A percentile compares a stretch with the other conserved stretches of the same genome.
phyloP scores from a whole-genome alignment of 176 grass and related monocot species.

The Carex parvula region DNA sequence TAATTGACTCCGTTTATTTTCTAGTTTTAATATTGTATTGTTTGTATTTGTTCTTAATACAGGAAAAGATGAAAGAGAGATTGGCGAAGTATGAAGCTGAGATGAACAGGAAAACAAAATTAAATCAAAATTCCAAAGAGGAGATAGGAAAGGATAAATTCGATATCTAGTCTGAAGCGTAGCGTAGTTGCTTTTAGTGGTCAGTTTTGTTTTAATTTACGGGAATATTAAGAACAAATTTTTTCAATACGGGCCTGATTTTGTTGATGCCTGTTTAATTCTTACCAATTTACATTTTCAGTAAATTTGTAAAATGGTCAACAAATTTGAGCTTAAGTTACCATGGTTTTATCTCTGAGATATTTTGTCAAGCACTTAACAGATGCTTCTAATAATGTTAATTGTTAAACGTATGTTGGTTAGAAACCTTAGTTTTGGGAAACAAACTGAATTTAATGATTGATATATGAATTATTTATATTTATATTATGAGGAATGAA shows the following conservation, averaged over 20 bases:
- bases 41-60: conserved; percentile 4
- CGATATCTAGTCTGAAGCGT: conserved; percentile 44
- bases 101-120: conserved; percentile 49
- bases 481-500: no score
- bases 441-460: not conserved
- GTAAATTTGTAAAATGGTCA: not conserved
- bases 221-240: not conserved
- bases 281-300: not conserved
- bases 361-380: not conserved
- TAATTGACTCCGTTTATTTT: not conserved
- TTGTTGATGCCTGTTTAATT: not conserved
- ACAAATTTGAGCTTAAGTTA: not conserved
- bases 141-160: conserved; percentile 39
- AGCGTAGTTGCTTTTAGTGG: not conserved
- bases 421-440: not conserved
- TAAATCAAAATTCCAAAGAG: conserved; percentile 33
- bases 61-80: conserved; percentile 84
- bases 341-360: not conserved
- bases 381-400: conserved; percentile 10
- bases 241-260: not conserved
- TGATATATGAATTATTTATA: not conserved
- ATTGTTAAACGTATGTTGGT: not conserved
- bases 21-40: not conserved
- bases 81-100: conserved; percentile 59
- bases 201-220: conserved; percentile 13